Base-by-base conservation (phyloP, 208 protist genomes). In the Phytomonas francai region DNA sequence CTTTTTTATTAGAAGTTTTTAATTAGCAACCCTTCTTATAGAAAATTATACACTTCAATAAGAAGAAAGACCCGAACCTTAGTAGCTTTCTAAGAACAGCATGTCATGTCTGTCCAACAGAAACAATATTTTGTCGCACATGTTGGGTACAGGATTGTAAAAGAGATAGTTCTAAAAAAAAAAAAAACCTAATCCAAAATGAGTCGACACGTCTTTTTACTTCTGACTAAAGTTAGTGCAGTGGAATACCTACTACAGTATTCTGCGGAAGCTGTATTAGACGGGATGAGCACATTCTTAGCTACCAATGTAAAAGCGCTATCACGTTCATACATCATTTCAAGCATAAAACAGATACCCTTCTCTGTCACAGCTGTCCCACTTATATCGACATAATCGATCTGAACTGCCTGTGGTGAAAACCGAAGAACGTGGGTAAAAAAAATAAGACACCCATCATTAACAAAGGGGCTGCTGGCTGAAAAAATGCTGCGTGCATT, bases 321-420 rank as follows among this genome's bases (percentile, higher is more conserved):
- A 34, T 79, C 76, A 25, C 87, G 76, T 67, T 93, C 89, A 42
- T 77, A 62, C 74, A 93, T 89, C 84, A 89, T 88, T 65, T 93
- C 83, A 39, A 92, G 71, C 68, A 88, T 49, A 76, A 91, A 93
- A 72, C 68, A 88, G 64, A 95, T 76, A 16, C 87, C 89, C 25
- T 85, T 83, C 66, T 83, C 85, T 61, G 80, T 88, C 42, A 95
- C 87, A 28, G 70, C 76, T 4, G 87, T 95, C 22, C 72, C 76
- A 45, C 85, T 95, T n/a, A 95, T 83, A 63, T 95, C 89, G 31
- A 95, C 65, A 29, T 76, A 87, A 60, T 91, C 77, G 16, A 95
- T 77, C 59, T 92, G 85, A 8, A 73, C 66, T 25, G 77, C 73
- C 63, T 87, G 80, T 7, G 89, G 85, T 5, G 83, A 88, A 70